Conservation (phyloP, 2,329 filamentous ascomycete genomes). For the Teratosphaeria epicoccoides region DNA sequence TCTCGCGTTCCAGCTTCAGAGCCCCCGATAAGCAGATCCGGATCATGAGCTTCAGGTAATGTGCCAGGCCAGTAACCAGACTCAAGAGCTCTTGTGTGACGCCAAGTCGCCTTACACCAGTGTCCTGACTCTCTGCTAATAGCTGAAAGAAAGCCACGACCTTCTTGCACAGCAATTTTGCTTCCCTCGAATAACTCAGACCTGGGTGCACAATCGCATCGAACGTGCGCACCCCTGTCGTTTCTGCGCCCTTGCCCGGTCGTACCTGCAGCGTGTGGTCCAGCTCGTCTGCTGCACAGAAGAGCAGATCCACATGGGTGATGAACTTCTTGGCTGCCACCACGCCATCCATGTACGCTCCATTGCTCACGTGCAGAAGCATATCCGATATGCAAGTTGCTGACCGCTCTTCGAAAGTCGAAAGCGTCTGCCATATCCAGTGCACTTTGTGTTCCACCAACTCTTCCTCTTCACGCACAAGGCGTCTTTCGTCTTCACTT, state of each 20-base stretch:
- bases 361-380: conserved; percentile 96
- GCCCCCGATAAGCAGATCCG: conserved; percentile 92
- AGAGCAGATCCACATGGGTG: conserved; percentile 86
- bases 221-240: conserved; percentile 21
- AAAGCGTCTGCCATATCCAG: conserved; percentile 94
- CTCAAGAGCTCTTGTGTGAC: conserved; percentile 98
- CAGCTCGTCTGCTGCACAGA: conserved; percentile 75
- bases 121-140: conserved; percentile 88
- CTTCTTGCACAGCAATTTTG: conserved; percentile 99
- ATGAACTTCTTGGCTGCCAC: conserved; percentile 94
- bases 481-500: conserved; percentile 58
- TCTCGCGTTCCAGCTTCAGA: conserved; percentile 80
- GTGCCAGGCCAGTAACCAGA: conserved; percentile 86
- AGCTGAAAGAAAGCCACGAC: conserved; percentile 96
- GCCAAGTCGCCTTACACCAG: conserved; percentile 76
- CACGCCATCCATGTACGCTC: conserved; percentile 88
- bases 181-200: conserved; percentile 83
- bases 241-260: conserved; percentile 13
- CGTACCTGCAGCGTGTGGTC: conserved; percentile 59
- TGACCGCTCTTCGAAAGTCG: conserved; percentile 93
- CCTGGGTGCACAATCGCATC: conserved; percentile 42
- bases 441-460: conserved; percentile 96
- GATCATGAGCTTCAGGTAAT: conserved; percentile 95
- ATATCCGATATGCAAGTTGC: conserved; percentile 98
- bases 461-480: conserved; percentile 77